phyloP scores from a whole-genome alignment of 495 filamentous ascomycete genomes.

The Talaromyces nanjingensis region DNA sequence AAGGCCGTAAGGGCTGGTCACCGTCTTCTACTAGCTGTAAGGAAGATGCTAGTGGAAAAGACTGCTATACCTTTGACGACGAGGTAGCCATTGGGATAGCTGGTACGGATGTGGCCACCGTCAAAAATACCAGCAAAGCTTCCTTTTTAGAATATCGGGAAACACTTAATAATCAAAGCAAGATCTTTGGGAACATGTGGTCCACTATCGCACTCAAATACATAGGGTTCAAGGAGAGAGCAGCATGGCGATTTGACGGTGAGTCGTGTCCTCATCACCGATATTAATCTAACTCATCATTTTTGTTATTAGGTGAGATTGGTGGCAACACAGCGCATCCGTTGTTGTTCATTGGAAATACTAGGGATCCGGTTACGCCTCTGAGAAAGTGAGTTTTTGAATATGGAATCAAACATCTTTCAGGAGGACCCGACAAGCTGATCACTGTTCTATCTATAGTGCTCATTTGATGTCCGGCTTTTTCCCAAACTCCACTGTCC shows the following conservation, averaged over 20 bases:
- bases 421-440: background rate
- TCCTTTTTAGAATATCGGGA: background rate
- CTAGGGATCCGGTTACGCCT: slow-evolving; percentile 35
- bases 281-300: background rate
- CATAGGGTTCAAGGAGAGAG: background rate
- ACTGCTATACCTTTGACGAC: background rate
- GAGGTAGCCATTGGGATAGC: background rate
- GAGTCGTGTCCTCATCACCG: background rate
- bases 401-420: background rate
- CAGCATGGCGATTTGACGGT: slow-evolving; percentile 1
- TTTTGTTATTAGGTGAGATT: background rate
- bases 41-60: background rate
- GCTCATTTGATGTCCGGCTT: slow-evolving; percentile 32
- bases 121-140: background rate
- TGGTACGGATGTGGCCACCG: background rate
- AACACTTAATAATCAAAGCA: slow-evolving; percentile 2
- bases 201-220: background rate
- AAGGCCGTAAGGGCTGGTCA: background rate
- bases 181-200: background rate
- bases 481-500: slow-evolving; percentile 35
- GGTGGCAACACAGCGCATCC: slow-evolving; percentile 35
- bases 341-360: slow-evolving; percentile 37
- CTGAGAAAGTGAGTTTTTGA: slow-evolving; percentile 13
- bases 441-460: slow-evolving; percentile 7
- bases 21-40: background rate